Percentiles rank a stretch among this genome's conserved stretches.
Conservation (phyloP, 2,329 filamentous ascomycete species). For the Arthroderma sp. region DNA sequence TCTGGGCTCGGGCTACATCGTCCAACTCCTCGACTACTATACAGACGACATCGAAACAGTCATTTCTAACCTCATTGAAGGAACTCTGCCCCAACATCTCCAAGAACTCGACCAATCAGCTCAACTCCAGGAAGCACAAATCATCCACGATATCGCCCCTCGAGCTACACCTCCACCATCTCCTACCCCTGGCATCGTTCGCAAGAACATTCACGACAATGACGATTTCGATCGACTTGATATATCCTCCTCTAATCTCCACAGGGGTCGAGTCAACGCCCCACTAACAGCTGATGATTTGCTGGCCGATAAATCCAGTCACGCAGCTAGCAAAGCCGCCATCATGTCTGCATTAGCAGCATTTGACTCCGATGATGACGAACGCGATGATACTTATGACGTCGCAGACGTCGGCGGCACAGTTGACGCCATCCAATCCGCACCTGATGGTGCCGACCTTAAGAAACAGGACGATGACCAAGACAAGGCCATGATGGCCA, state of each 20-base stretch:
- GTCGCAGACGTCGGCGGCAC: conserved; percentile 81
- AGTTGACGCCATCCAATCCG: conserved; percentile 45
- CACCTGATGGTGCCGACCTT: conserved; percentile 39
- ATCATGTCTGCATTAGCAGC: conserved; percentile 77
- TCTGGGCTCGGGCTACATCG: conserved; percentile 68
- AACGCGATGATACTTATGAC: conserved; percentile 94
- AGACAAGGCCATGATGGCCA: conserved; percentile 6
- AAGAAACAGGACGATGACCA: conserved; percentile 17
- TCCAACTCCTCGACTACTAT: conserved; percentile 68
- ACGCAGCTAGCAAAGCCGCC: conserved; percentile 63
- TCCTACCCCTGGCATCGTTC: conserved; percentile 24
- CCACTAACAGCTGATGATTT: conserved; percentile 57
- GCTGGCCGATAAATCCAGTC: conserved; percentile 47
- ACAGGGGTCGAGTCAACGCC: conserved; percentile 58
- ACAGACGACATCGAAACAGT: conserved; percentile 63
- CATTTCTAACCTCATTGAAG: conserved; percentile 68
- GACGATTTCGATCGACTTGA: conserved; percentile 65
- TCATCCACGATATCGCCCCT: conserved; percentile 40
- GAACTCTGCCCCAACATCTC: conserved; percentile 58
- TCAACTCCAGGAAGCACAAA: conserved; percentile 8
- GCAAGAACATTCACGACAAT: conserved; percentile 65
- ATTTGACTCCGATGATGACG: conserved; percentile 90
- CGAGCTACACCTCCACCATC: conserved; percentile 29
- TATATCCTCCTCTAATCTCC: conserved; percentile 53
- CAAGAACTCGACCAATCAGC: conserved; percentile 43